These are phyloP conservation scores for Alternaria burnsii DNA, from an alignment of 2,329 filamentous ascomycete species.

Conservation along the genomic window DNA sequence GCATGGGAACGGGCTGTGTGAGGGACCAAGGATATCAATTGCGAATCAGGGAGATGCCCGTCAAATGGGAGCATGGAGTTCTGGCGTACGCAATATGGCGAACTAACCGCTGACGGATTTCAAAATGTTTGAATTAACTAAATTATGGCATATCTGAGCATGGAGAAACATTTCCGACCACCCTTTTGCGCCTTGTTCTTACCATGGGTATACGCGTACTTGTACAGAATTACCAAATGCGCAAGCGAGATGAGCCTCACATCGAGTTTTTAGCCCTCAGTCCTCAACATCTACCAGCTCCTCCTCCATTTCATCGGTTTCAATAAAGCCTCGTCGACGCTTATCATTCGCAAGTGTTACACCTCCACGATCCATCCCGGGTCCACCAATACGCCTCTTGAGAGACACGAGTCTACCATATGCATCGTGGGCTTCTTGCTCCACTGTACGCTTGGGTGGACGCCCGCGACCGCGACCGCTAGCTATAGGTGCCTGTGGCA, in stretches of 20 bases:
- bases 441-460: constrained; percentile 40
- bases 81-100: constrained; percentile 8
- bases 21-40: constrained; percentile 2
- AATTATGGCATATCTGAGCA: neutral
- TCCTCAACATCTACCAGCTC: constrained; percentile 48
- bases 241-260: neutral
- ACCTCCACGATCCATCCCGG: constrained; percentile 62
- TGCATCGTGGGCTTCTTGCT: constrained; percentile 57
- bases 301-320: constrained; percentile 61
- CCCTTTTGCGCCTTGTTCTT: neutral
- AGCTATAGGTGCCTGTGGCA: constrained; percentile 17
- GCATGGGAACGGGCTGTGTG: neutral
- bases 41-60: neutral
- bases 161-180: neutral
- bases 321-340: constrained; percentile 59
- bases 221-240: constrained; percentile 4
- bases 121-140: neutral
- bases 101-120: neutral
- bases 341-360: constrained; percentile 62
- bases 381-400: constrained; percentile 61
- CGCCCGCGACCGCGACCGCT: constrained; percentile 46
- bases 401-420: constrained; percentile 57
- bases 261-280: constrained; percentile 9
- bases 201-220: constrained; percentile 18
- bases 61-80: constrained; percentile 11